Percentiles rank a stretch among this genome's conserved stretches.
phyloP scores from a whole-genome alignment of 1,139 yeast genomes.

The Geotrichum reessii region DNA sequence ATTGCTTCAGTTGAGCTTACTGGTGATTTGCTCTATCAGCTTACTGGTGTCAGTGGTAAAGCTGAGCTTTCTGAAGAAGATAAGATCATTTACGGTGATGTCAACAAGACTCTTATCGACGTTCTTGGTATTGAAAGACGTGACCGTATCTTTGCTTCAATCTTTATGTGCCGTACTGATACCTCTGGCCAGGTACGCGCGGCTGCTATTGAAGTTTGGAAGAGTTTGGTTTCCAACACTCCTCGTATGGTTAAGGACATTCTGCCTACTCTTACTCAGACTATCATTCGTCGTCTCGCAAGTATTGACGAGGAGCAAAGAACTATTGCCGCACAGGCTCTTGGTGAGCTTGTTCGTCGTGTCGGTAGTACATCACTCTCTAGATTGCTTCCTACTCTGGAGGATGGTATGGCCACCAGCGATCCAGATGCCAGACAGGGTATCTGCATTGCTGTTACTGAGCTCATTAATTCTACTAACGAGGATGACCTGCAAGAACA shows the following conservation, averaged over 20 bases:
- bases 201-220: slow-evolving; percentile 96
- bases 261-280: slow-evolving; percentile 71
- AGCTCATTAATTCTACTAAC: slow-evolving; percentile 71
- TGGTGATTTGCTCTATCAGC: slow-evolving; percentile 93
- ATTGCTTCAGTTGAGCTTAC: slow-evolving; percentile 91
- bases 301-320: slow-evolving; percentile 73
- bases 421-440: slow-evolving; percentile 90
- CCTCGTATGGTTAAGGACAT: slow-evolving; percentile 95
- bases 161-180: slow-evolving; percentile 93
- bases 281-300: slow-evolving; percentile 78
- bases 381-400: slow-evolving; percentile 79
- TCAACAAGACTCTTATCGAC: slow-evolving; percentile 63
- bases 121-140: slow-evolving; percentile 84
- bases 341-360: slow-evolving; percentile 92
- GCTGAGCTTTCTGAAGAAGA: slow-evolving; percentile 44
- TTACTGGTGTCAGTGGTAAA: slow-evolving; percentile 62
- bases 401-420: slow-evolving; percentile 51
- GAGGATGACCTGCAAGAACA: slow-evolving; percentile 57
- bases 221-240: slow-evolving; percentile 90
- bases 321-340: slow-evolving; percentile 84
- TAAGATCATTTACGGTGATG: slow-evolving; percentile 51
- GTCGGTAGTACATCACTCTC: slow-evolving; percentile 87
- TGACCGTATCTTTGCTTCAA: slow-evolving; percentile 73
- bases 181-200: slow-evolving; percentile 79
- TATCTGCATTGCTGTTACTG: slow-evolving; percentile 88